Evolutionary conservation across 768 basidiomycete genomes (phyloP), one percentile per base, ranked within the genome.

Genomic region (Phaeotremella skinneri): DNA sequence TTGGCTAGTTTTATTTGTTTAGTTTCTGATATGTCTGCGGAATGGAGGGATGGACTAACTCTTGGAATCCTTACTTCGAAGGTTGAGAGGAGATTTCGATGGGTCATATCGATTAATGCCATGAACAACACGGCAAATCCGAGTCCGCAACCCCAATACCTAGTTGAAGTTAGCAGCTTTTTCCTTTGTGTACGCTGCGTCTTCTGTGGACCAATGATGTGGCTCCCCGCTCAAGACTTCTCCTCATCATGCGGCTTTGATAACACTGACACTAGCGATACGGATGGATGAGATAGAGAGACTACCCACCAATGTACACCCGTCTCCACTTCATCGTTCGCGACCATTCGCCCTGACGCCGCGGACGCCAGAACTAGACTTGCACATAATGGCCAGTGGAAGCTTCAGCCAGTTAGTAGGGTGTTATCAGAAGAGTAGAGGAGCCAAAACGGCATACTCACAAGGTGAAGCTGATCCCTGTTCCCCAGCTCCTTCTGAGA

Each of bases 81-180:
- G 16, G 25, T 50, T 32, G 50, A 45, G 14, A 64, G 57, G 14
- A 72, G 62, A 34, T 60, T 45, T 9, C 62, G 47, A 56, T 72
- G 72, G 2, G 56, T 52, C n/a, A 48, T 26, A 41, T 69, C 74
- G 54, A 75, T 55, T 11, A 56, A 20, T 30, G 51, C 55, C 16
- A 70, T 59, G 34, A 56, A 60, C 20, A 72, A 20, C 43, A 76
- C 37, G 2, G 61, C 60, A 25, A 61, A 47, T 29, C 70, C 68
- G 2, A 75, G 50, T 6, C 71, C 71, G 53, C 60, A 60, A 3
- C 66, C 64, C 63, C 73, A 76, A 64, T 70, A 72, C 67, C 68
- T 69, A n/a, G 50, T 52, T n/a, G 49, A 43, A n/a, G n/a, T n/a
- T n/a, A n/a, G n/a, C n/a, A n/a, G n/a, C n/a, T n/a, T n/a, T n/a